Base-by-base conservation (phyloP, 2,329 filamentous ascomycete genomes). In the Apiospora saccharicola region DNA sequence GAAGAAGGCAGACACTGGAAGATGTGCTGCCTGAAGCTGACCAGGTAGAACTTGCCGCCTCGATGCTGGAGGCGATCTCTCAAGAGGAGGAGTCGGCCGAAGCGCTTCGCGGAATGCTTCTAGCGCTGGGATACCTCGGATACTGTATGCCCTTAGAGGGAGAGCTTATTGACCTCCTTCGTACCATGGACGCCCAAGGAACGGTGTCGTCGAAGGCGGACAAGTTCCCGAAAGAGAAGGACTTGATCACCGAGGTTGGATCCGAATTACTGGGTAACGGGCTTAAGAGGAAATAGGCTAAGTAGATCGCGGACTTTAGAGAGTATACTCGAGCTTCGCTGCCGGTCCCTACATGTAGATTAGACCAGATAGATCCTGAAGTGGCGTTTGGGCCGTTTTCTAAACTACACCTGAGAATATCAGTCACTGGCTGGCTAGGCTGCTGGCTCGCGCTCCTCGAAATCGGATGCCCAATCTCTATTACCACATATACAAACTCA, bases 1-100 rank as follows among this genome's bases (percentile, higher is more conserved):
- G 89, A 37, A 88, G 93, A 26, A 85, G 88, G 49, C 87, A 90
- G 41, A 86, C 89, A 16, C 83, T 87, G 0, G 82, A 84, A 7
- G 89, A 92, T 67, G 84, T 83, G 0, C 81, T 98, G 3, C 85
- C 90, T 0, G 92, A 94, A 49, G 89, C 87, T 3, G 91, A 93
- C 72, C 92, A 96, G 78, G 89, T 97, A 1, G 95, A 98, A 81
- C 85, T 98, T 6, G 90, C 93, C 0, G 95, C 95, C 0, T 93
- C 93, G 0, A 83, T 96, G 10, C 83, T 98, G 0, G 95, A 98
- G 81, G 92, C 93, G 1, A 89, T 91, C 64, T 79, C 81, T 1
- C 85, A 88, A 72, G 90, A 92, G 76, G 84, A 87, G 44, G 82
- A 84, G 47, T 91, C 96, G 0, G 83, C 80, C 14, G 95, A 98